These are phyloP conservation scores for Calonectria leucothoes DNA, from an alignment of 2,329 filamentous ascomycete genomes.

Conservation along the genomic window DNA sequence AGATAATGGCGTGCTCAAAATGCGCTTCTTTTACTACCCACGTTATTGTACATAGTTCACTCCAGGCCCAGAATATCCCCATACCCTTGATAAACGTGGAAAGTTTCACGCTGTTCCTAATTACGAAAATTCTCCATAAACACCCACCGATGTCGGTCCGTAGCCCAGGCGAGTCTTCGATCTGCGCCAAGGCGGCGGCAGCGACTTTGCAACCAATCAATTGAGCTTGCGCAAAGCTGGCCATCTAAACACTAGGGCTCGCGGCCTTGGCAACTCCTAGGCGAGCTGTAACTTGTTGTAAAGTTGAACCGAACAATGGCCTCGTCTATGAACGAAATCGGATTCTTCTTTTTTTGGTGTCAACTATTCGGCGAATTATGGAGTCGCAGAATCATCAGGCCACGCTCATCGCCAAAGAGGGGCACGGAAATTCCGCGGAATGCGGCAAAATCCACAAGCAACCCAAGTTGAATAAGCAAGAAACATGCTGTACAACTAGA, in stretches of 20 bases:
- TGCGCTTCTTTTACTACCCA: background rate
- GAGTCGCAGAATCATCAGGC: background rate
- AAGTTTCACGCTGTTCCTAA: background rate
- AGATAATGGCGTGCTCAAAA: background rate
- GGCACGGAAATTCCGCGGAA: too few relatives aligned
- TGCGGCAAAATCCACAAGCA: background rate
- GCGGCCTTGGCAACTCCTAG: background rate
- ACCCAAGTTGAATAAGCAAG: background rate
- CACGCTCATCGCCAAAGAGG: background rate
- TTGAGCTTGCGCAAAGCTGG: background rate
- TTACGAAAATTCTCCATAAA: too few relatives aligned
- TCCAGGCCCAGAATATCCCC: background rate
- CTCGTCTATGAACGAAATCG: background rate
- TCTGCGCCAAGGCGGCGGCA: background rate
- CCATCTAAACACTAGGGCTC: background rate
- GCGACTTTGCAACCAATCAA: background rate
- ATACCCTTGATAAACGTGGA: background rate
- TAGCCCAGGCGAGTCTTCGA: background rate
- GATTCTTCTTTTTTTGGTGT: too few relatives aligned
- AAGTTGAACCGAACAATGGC: background rate
- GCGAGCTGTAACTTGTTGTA: too few relatives aligned
- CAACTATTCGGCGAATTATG: background rate
- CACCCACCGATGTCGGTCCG: background rate
- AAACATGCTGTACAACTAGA: background rate
- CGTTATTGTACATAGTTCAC: background rate